A percentile compares a stretch with the other conserved stretches of the same genome.
Conservation (phyloP, 2,329 filamentous ascomycete species). For the Beauveria caledonica region DNA sequence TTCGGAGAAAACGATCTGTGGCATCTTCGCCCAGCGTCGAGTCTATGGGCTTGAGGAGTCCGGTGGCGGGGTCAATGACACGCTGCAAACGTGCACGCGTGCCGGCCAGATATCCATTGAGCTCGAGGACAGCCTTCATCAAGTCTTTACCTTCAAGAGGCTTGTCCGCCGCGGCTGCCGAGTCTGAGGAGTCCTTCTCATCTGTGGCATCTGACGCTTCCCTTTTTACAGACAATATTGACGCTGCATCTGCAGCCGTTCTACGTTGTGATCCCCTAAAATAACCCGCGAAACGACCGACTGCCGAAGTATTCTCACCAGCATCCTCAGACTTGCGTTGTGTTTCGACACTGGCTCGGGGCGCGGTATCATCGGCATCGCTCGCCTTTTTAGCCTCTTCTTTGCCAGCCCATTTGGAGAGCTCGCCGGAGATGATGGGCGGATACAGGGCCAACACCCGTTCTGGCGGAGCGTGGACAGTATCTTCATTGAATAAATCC, state of each 20-base stretch:
- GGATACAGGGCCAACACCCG: conserved; percentile 82
- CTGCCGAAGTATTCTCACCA: conserved; percentile 22
- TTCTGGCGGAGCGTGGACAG: conserved; percentile 83
- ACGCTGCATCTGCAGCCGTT: conserved; percentile 44
- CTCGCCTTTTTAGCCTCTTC: conserved; percentile 32
- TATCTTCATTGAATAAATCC: conserved; percentile 76
- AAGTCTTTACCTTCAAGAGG: conserved; percentile 73
- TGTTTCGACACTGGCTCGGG: background rate
- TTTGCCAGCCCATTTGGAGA: conserved; percentile 50
- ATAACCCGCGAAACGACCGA: conserved; percentile 45
- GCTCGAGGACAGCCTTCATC: conserved; percentile 68
- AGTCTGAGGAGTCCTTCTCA: conserved; percentile 44
- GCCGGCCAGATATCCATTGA: conserved; percentile 83
- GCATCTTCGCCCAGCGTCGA: conserved; percentile 39
- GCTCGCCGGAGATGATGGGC: conserved; percentile 69
- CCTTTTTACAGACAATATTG: conserved; percentile 51
- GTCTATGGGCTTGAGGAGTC: conserved; percentile 47
- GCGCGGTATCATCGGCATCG: conserved; percentile 22
- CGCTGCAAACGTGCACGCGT: conserved; percentile 61
- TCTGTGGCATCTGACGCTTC: conserved; percentile 32
- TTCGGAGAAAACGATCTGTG: conserved; percentile 48
- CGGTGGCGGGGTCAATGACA: conserved; percentile 53
- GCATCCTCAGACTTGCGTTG: conserved; percentile 18
- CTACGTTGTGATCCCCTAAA: conserved; percentile 41
- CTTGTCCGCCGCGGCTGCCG: conserved; percentile 39